phyloP scores from a whole-genome alignment of 106 monocot species.

The Chionographis japonica region DNA sequence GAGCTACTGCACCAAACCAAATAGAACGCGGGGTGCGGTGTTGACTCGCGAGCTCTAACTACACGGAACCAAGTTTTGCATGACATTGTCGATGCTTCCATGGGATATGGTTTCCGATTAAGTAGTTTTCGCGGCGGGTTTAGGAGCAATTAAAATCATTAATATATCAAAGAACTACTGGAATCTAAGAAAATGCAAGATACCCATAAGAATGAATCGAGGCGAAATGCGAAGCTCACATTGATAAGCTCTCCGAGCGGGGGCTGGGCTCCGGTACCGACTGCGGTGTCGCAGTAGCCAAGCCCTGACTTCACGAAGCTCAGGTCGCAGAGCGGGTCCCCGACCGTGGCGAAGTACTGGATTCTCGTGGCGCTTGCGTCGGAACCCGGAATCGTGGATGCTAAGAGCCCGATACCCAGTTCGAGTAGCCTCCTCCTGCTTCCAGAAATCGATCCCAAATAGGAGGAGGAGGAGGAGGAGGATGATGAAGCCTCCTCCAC shows the following conservation, averaged over 20 bases:
- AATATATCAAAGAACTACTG: too few species aligned
- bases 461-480: conserved; percentile 15
- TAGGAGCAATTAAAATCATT: too few species aligned
- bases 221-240: conserved; percentile 33
- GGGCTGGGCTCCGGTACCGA: conserved; percentile 57
- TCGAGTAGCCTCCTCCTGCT: conserved; percentile 52
- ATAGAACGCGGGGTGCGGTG: too few species aligned
- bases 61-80: too few species aligned
- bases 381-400: conserved; percentile 19
- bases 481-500: not conserved
- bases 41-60: too few species aligned
- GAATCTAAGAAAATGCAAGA: not conserved
- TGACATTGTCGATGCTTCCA: too few species aligned
- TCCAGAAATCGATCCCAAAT: conserved; percentile 9
- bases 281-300: conserved; percentile 66
- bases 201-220: not conserved
- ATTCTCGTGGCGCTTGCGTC: conserved; percentile 77
- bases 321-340: conserved; percentile 72
- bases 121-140: too few species aligned
- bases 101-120: too few species aligned
- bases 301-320: conserved; percentile 81
- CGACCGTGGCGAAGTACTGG: conserved; percentile 83
- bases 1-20: too few species aligned
- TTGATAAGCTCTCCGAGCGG: conserved; percentile 83
- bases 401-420: conserved; percentile 44